Percentiles rank a stretch among this genome's conserved stretches.
These are phyloP conservation scores for Dunaliella primolecta DNA, from an alignment of 139 green algal species.

Conservation along the genomic window DNA sequence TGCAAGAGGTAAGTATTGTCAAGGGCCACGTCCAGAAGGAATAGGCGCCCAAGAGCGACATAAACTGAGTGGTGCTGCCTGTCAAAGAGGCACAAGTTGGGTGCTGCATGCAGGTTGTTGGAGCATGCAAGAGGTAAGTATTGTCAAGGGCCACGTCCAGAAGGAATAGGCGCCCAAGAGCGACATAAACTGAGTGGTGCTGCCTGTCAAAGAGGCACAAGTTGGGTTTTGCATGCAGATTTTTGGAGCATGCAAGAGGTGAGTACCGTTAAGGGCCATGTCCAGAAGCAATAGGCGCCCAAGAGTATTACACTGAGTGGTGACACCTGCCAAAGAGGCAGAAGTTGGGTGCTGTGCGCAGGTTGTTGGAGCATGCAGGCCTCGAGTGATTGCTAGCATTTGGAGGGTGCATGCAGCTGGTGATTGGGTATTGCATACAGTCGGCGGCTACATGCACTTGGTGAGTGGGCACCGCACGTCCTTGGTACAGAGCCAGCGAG, in stretches of 20 bases:
- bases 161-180: slow-evolving; percentile 63
- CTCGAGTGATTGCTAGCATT: too few species aligned
- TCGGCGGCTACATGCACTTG: too few species aligned
- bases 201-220: too few species aligned
- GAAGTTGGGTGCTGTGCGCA: slow-evolving; percentile 5
- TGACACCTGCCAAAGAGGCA: background rate
- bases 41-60: slow-evolving; percentile 53
- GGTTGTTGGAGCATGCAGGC: too few species aligned
- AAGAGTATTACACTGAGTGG: slow-evolving; percentile 30
- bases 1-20: slow-evolving; percentile 78
- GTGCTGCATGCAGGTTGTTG: slow-evolving; percentile 22
- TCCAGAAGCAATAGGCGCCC: slow-evolving; percentile 73
- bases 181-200: too few species aligned
- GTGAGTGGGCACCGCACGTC: too few species aligned
- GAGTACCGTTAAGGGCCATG: slow-evolving; percentile 71
- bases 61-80: slow-evolving; percentile 5
- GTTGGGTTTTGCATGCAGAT: slow-evolving; percentile 12
- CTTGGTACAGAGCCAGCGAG: too few species aligned
- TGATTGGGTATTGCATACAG: too few species aligned
- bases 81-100: background rate
- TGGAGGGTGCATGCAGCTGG: too few species aligned
- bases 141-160: slow-evolving; percentile 79
- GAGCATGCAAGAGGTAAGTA: slow-evolving; percentile 69
- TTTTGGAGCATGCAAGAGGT: slow-evolving; percentile 71
- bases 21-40: slow-evolving; percentile 72